These are phyloP conservation scores for Fusarium sp. DNA, from an alignment of 2,329 filamentous ascomycete species.

Conservation along the genomic window DNA sequence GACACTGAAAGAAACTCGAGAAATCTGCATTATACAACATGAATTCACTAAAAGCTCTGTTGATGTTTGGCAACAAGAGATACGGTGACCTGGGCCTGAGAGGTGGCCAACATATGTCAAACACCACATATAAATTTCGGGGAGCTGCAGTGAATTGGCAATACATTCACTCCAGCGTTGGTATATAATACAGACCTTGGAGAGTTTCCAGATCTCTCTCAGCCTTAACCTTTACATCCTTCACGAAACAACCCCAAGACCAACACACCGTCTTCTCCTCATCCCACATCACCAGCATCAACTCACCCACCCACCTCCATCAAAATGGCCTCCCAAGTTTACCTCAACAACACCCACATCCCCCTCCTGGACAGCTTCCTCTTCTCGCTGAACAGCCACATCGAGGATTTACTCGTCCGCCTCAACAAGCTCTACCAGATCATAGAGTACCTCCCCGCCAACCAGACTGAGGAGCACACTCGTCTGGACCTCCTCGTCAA, in stretches of 20 bases:
- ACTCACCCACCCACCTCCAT: neutral
- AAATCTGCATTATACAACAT: neutral
- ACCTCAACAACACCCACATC: neutral
- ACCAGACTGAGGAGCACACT: neutral
- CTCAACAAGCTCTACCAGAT: slow-evolving; percentile 15
- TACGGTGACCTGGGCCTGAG: neutral
- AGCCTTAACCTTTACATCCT: neutral
- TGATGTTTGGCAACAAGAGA: neutral
- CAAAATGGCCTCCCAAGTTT: neutral
- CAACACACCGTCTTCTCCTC: neutral
- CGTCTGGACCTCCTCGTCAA: neutral
- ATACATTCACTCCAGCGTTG: neutral
- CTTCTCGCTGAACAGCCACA: neutral
- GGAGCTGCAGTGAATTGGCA: neutral
- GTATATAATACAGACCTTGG: neutral
- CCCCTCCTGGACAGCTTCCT: slow-evolving; percentile 12
- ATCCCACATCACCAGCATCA: neutral
- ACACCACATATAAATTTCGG: neutral
- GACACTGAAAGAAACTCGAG: neutral
- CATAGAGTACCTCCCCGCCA: neutral
- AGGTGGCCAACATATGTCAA: neutral
- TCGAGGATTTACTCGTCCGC: slow-evolving; percentile 3
- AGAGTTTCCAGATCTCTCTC: neutral
- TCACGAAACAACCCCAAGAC: neutral
- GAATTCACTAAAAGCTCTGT: too few species aligned